Percentiles rank a stretch among this genome's conserved stretches.
Conservation (phyloP, 805 yeast species). For the Wickerhamomyces chambardii region DNA sequence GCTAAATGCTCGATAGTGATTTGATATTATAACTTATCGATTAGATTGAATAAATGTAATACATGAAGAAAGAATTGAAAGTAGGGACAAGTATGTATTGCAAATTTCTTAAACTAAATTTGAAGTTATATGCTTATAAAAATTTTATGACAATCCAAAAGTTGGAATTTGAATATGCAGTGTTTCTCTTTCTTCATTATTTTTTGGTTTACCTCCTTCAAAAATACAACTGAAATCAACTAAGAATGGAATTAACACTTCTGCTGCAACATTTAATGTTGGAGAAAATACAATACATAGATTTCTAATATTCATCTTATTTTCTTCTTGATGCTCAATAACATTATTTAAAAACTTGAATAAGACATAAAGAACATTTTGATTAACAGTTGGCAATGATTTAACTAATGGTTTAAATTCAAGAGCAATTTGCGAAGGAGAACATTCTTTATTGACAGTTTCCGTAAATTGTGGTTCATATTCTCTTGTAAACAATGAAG, state of each 20-base stretch:
- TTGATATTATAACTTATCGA: too few relatives aligned
- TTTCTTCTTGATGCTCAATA: constrained; percentile 46
- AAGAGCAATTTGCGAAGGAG: constrained; percentile 18
- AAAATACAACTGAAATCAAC: constrained; percentile 57
- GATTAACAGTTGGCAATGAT: constrained; percentile 42
- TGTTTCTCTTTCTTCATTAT: constrained; percentile 32
- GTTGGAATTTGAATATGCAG: constrained; percentile 46
- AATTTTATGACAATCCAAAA: constrained; percentile 3
- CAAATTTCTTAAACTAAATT: too few relatives aligned
- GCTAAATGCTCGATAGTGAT: too few relatives aligned
- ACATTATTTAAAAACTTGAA: constrained; percentile 62
- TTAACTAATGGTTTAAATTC: constrained; percentile 24
- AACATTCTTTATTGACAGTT: constrained; percentile 22
- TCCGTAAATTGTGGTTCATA: constrained; percentile 28
- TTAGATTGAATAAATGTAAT: too few relatives aligned
- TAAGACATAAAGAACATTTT: constrained; percentile 53
- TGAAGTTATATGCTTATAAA: too few relatives aligned
- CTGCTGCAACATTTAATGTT: constrained; percentile 60
- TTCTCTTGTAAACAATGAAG: constrained; percentile 55
- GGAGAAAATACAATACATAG: constrained; percentile 78
- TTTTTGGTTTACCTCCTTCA: constrained; percentile 36
- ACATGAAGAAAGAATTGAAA: too few relatives aligned
- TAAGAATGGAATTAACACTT: constrained; percentile 48
- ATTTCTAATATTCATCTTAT: constrained; percentile 81
- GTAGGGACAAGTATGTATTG: too few relatives aligned